Base-by-base conservation (phyloP, 306 rosid genomes). In the Fagus crenata region DNA sequence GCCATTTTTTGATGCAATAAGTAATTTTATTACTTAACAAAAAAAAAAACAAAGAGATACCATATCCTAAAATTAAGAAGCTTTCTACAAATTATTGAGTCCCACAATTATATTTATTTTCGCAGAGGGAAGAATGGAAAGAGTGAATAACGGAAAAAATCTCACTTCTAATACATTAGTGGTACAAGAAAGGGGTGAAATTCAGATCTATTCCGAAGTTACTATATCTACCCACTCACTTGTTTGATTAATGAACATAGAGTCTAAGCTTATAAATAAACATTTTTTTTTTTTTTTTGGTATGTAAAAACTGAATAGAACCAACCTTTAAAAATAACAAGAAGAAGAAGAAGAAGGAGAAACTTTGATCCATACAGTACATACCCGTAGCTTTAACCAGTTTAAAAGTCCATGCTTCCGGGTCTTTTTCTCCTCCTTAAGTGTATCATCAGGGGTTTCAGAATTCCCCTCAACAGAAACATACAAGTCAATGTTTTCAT, bases 331-430 rank as follows among this genome's bases (percentile, higher is more conserved):
- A 31, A 61, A 36, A 22, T 22, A 22, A 22, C 28, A 22, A 22
- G 28, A 42, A 74, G 14, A 12, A 46, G n/a, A n/a, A n/a, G 12
- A 31, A 14, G 4, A 49, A 63, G 46, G 42, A 53, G 43, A 63
- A 75, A 31, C 33, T 59, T 59, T 58, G 46, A 73, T 58, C 73
- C 73, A 75, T 35, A 53, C 42, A 70, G 49, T 70, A 86, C 93
- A 68, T 89, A 95, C 98, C 87, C 97, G 96, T 79, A 60, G 70
- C 86, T 95, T 95, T 85, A 95, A 84, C 98, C 98, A 95, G 85
- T 92, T 92, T 73, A 95, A 85, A 35, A 95, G 87, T 75, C 98
- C 98, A 78, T 95, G 96, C 85, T 90, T 95, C 92, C 90, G 85
- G 55, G 86, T 75, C 85, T 92, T 95, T 88, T 92, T 95, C 87